Evolutionary conservation across 78 protist genomes (phyloP), one percentile per base, ranked within the genome.

Genomic region (Bigelowiella natans): DNA sequence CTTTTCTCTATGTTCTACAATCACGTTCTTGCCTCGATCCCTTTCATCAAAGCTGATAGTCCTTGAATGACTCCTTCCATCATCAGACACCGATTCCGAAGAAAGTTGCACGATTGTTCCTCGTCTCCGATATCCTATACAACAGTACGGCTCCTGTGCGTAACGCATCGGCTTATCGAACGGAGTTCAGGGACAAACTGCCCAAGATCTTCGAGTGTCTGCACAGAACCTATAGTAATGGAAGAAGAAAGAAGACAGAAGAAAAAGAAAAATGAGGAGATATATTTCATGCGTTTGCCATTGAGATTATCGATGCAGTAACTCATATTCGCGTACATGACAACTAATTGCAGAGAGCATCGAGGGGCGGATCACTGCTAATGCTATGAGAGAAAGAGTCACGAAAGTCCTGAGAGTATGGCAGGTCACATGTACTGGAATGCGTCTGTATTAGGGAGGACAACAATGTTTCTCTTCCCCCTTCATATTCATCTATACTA

Each of bases 111-210:
- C 93, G 95, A 34, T 85, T 93, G 7, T 92, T 26, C 84, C 89
- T 93, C 36, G 84, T 93, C 18, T 91, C 93, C 38, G 95, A 93
- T 83, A 36, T 93, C 1, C 90, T 93, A 1, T 88, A 93, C 90
- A 93, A 93, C 92, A 39, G 82, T 39, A 0, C 89, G 0, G 40
- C 91, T 1, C 0, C 29, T 3, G 92, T 86, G 36, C 39, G 0
- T 1, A 92, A 89, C 31, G 94, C 92, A 26, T 29, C 34, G 0
- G 29, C 0, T 0, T 90, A 36, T 87, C 91, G 94, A 26, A 1
- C 31, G 1, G 29, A 82, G 38, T 39, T 91, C 86, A 39, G 86
- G 39, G 87, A 39, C 37, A 34, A 1, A 31, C 89, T 91, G 31
- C 89, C 89, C 37, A 1, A 1, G 29, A 29, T 91, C 39, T 1